These are phyloP conservation scores for Dipodascopsis uninucleata DNA, from an alignment of 805 yeast genomes.

Conservation along the genomic window DNA sequence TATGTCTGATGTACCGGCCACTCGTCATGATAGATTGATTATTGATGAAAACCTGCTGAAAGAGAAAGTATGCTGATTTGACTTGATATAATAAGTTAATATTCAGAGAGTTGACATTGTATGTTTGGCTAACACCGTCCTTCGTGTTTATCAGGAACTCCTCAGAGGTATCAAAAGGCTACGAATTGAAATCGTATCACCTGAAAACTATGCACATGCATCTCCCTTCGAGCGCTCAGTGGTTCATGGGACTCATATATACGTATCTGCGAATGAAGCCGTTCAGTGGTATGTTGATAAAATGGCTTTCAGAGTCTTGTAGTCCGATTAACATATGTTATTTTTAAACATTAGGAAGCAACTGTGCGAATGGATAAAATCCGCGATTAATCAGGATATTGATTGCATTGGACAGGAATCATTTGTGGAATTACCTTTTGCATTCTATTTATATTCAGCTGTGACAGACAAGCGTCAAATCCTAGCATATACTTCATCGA, in stretches of 20 bases:
- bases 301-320: background rate
- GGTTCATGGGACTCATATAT: slow-evolving; percentile 21
- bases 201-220: slow-evolving; percentile 20
- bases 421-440: slow-evolving; percentile 20
- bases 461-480: slow-evolving; percentile 5
- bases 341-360: slow-evolving; percentile 6
- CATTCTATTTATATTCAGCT: slow-evolving; percentile 17
- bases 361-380: slow-evolving; percentile 14
- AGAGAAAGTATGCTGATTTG: slow-evolving; percentile 6
- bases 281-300: slow-evolving; percentile 13
- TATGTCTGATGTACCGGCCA: slow-evolving; percentile 17
- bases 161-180: slow-evolving; percentile 9
- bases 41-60: slow-evolving; percentile 1
- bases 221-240: slow-evolving; percentile 22
- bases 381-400: slow-evolving; percentile 3
- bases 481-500: slow-evolving; percentile 1
- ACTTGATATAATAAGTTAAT: background rate
- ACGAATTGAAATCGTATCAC: slow-evolving; percentile 18
- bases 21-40: slow-evolving; percentile 22
- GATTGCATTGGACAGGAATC: slow-evolving; percentile 17
- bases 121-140: background rate
- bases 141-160: slow-evolving; percentile 2
- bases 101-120: background rate
- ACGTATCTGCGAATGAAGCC: slow-evolving; percentile 8
- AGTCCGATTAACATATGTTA: background rate